Evolutionary conservation across 164 flowering plant species (phyloP).

Genomic region (Umbilicus rupestris): DNA sequence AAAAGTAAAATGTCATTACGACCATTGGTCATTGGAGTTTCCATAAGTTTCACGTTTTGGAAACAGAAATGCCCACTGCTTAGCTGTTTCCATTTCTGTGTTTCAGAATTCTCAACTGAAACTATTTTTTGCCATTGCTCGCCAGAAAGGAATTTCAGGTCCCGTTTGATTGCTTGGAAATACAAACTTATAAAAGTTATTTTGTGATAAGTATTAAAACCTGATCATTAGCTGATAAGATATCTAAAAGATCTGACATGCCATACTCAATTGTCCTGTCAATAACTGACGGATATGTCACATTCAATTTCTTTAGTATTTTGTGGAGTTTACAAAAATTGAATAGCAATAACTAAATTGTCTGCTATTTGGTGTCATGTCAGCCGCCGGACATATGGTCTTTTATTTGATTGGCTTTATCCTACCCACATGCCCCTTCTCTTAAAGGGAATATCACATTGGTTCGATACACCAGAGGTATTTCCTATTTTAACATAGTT

Average conservation of each 20-base stretch:
- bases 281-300: not conserved
- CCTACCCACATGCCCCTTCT: slow-evolving; percentile 91
- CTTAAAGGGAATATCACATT: slow-evolving; percentile 73
- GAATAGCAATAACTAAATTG: too few species aligned
- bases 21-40: too few species aligned
- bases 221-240: too few species aligned
- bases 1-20: too few species aligned
- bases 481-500: slow-evolving; percentile 1
- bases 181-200: too few species aligned
- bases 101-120: not conserved
- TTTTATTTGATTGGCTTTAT: slow-evolving; percentile 96
- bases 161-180: not conserved
- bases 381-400: slow-evolving; percentile 91
- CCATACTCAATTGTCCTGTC: not conserved
- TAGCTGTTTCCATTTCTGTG: not conserved
- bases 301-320: not conserved
- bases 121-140: not conserved
- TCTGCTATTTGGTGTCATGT: slow-evolving; percentile 7
- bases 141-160: not conserved
- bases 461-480: slow-evolving; percentile 97
- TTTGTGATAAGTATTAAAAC: too few species aligned
- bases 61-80: not conserved
- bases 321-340: not conserved
- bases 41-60: not conserved
- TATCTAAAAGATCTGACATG: not conserved